Percentiles rank a stretch among this genome's conserved stretches.
Evolutionary conservation across 139 green algal species (phyloP).

Genomic region (Parachlorella kessleri): DNA sequence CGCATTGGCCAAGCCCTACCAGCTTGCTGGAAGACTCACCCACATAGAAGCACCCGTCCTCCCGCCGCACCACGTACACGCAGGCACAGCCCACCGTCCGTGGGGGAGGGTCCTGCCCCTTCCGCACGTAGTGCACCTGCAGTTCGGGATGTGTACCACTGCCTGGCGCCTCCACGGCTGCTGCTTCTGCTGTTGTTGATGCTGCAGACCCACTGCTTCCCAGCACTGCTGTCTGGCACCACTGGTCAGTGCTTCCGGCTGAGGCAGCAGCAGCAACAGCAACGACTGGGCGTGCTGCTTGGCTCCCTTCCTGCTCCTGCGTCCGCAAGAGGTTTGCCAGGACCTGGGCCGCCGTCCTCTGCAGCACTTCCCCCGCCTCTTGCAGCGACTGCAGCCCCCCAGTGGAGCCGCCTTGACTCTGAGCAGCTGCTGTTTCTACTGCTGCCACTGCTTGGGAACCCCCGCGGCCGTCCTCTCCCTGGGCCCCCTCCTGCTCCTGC

Average conservation of each 20-base stretch:
- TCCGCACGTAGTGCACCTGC: slow-evolving; percentile 23
- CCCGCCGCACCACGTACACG: slow-evolving; percentile 58
- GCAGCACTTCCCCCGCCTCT: not conserved
- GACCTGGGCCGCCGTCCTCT: not conserved
- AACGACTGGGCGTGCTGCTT: not conserved
- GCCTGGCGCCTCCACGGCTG: not conserved
- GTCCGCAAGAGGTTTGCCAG: not conserved
- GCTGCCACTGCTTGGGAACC: no score
- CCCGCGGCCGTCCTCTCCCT: no score
- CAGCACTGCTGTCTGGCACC: not conserved
- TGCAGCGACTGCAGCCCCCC: not conserved
- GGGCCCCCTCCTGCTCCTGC: no score
- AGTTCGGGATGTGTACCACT: not conserved
- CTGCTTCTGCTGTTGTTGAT: not conserved
- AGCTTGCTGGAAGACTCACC: no score
- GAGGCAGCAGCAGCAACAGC: not conserved
- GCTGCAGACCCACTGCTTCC: not conserved
- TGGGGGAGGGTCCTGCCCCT: slow-evolving; percentile 40
- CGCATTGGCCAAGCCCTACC: no score
- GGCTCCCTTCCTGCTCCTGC: not conserved
- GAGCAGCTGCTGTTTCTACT: no score
- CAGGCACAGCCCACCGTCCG: slow-evolving; percentile 32
- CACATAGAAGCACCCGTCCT: slow-evolving; percentile 58
- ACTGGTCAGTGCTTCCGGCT: not conserved
- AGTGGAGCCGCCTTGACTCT: no score